phyloP scores from a whole-genome alignment of 2,329 filamentous ascomycete species.

The Ceratocystis huliohia region DNA sequence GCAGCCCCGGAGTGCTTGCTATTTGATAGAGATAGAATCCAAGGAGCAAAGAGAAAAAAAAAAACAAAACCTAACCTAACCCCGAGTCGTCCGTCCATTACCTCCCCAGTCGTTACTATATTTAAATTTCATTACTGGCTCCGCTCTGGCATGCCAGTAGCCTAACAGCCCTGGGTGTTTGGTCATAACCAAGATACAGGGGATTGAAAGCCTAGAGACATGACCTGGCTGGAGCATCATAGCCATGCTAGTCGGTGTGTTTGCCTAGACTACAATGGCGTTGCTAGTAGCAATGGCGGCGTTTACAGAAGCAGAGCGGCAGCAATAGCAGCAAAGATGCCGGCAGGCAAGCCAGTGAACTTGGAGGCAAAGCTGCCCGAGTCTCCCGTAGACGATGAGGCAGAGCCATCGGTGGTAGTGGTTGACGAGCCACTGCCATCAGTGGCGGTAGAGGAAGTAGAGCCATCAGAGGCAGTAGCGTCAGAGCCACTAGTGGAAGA shows the following conservation, averaged over 20 bases:
- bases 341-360: slow-evolving; percentile 34
- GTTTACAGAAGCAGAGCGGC: slow-evolving; percentile 38
- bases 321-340: slow-evolving; percentile 38
- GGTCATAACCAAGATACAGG: slow-evolving; percentile 10
- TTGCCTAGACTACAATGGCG: not conserved
- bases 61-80: not conserved
- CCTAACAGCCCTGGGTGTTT: not conserved
- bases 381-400: slow-evolving; percentile 23
- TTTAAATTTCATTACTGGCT: slow-evolving; percentile 13
- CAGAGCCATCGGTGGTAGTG: slow-evolving; percentile 25
- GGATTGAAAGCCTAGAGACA: no score
- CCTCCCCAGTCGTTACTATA: slow-evolving; percentile 15
- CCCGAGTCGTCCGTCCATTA: slow-evolving; percentile 12
- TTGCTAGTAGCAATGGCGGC: not conserved
- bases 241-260: not conserved
- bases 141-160: not conserved
- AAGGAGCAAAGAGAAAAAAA: not conserved
- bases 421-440: slow-evolving; percentile 19
- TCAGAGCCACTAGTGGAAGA: slow-evolving; percentile 25
- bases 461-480: slow-evolving; percentile 24
- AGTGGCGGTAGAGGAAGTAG: not conserved
- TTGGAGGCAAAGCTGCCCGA: slow-evolving; percentile 27
- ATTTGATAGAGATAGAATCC: not conserved
- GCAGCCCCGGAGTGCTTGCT: no score
- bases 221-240: not conserved